Evolutionary conservation across 495 filamentous ascomycete genomes (phyloP), one percentile per base, ranked within the genome.

Genomic region (Neurospora sp.): DNA sequence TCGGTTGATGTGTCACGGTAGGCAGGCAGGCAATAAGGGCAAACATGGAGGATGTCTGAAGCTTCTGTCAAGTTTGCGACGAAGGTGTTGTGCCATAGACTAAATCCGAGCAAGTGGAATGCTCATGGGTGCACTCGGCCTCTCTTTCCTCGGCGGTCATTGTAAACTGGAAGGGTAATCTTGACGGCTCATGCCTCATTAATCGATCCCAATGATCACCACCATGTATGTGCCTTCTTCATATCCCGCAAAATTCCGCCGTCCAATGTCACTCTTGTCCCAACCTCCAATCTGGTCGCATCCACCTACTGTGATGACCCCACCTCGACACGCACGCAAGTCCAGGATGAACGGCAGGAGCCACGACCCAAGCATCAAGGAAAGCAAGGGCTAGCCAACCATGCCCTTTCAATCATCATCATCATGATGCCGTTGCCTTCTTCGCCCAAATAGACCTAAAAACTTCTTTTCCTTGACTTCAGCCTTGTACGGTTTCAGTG

Each of bases 391-490:
- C 39, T 17, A 44, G 20, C n/a, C 37, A 12, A 38, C n/a, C 35
- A 37, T 44, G 27, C 2, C 27, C n/a, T n/a, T 14, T 72, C 71
- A 22, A 17, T 69, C 37, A 69, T 41, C 39, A 69, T 41, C 39
- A 69, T 69, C 27, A 69, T 45, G 48, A 39, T 40, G 38, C 5
- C 68, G 14, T 38, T 72, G 69, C 41, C 59, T 72, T 38, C 71
- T 76, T 41, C 78, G 72, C 4, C 74, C 69, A 69, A 81, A 81
- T 10, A 78, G 40, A 1, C 78, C 78, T 71, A 73, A 77, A 27
- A 80, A 76, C 27, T 78, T 70, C 75, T 70, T 76, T 70, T 78
- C 77, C 53, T 73, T 77, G 40, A 75, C 76, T 69, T 79, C 79
- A 5, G 74, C 69, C 31, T 71, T 75, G 70, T 77, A 81, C 31